Conservation (phyloP, 2,329 filamentous ascomycete genomes). For the Xylaria arbuscula region DNA sequence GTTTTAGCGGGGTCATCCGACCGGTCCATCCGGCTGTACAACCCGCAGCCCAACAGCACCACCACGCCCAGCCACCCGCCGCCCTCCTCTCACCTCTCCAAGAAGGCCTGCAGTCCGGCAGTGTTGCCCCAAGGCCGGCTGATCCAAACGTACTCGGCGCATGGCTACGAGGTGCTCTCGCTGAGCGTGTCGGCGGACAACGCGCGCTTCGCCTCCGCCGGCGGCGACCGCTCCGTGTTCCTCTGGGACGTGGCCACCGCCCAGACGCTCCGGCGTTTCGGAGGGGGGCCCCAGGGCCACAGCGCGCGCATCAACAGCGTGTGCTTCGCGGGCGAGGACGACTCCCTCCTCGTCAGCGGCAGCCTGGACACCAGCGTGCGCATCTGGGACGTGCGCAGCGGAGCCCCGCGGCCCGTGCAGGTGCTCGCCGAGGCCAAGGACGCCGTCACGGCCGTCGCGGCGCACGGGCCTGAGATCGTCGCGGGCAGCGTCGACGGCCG, state of each 20-base stretch:
- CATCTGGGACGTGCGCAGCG: constrained; percentile 76
- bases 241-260: constrained; percentile 93
- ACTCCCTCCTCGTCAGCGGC: constrained; percentile 76
- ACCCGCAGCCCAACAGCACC: constrained; percentile 66
- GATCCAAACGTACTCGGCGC: constrained; percentile 88
- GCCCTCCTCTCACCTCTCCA: constrained; percentile 49
- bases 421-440: constrained; percentile 79
- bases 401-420: constrained; percentile 73
- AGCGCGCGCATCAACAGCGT: constrained; percentile 76
- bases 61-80: constrained; percentile 39
- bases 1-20: constrained; percentile 89
- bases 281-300: constrained; percentile 70
- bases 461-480: constrained; percentile 69
- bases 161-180: constrained; percentile 92
- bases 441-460: constrained; percentile 65
- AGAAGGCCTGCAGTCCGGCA: constrained; percentile 45
- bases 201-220: constrained; percentile 84
- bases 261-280: constrained; percentile 79
- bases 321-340: constrained; percentile 70
- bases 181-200: constrained; percentile 81
- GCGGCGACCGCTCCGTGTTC: constrained; percentile 91
- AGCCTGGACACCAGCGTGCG: constrained; percentile 81
- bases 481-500: constrained; percentile 86
- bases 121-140: constrained; percentile 67
- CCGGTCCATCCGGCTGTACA: constrained; percentile 87